phyloP scores from a whole-genome alignment of 306 rosid species.

The Vigna mungo region DNA sequence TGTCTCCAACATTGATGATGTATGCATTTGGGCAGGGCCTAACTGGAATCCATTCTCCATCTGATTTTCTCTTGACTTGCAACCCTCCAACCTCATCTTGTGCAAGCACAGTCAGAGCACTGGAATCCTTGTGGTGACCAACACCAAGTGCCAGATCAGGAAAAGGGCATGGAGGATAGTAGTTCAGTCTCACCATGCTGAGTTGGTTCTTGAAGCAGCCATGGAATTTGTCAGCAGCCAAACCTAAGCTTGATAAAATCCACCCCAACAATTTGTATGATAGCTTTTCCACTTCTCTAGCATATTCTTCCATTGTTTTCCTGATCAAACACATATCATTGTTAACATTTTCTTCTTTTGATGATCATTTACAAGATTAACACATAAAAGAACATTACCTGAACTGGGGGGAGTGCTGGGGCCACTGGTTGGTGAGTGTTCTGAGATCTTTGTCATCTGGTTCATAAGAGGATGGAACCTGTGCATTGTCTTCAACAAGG shows the following conservation, averaged over 20 bases:
- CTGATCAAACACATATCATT: constrained; percentile 39
- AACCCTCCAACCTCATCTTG: constrained; percentile 82
- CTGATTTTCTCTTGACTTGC: constrained; percentile 66
- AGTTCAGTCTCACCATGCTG: constrained; percentile 65
- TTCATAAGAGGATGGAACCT: constrained; percentile 63
- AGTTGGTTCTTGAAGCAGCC: constrained; percentile 65
- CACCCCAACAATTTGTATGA: constrained; percentile 68
- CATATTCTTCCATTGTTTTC: constrained; percentile 63
- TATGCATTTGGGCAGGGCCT: constrained; percentile 68
- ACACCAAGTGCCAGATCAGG: constrained; percentile 85
- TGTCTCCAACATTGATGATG: constrained; percentile 77
- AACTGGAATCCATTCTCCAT: constrained; percentile 76
- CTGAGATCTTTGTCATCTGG: constrained; percentile 46
- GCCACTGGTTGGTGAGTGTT: constrained; percentile 74
- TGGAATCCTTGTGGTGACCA: constrained; percentile 81
- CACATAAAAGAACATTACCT: constrained; percentile 51
- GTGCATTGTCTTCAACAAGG: constrained; percentile 52
- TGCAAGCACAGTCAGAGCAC: constrained; percentile 76
- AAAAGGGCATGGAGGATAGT: constrained; percentile 78
- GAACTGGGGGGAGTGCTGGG: constrained; percentile 59
- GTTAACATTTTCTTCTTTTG: background rate
- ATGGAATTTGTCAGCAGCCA: constrained; percentile 53
- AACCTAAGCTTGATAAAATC: constrained; percentile 62
- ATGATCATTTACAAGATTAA: background rate
- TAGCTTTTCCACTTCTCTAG: constrained; percentile 68